A percentile compares a stretch with the other conserved stretches of the same genome.
These are phyloP conservation scores for Pichia kluyveri DNA, from an alignment of 805 yeast species.

Conservation along the genomic window DNA sequence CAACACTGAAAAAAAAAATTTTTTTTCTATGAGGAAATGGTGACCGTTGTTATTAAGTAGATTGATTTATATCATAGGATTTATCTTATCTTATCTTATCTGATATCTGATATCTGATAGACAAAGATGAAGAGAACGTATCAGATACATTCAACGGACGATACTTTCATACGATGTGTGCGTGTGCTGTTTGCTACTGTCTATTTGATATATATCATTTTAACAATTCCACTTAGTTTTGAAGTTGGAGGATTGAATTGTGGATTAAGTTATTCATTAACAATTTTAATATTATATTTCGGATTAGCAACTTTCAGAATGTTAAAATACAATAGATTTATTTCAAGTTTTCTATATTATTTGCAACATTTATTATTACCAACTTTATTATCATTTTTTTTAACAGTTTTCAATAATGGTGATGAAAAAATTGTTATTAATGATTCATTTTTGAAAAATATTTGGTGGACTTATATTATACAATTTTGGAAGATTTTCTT, in stretches of 20 bases:
- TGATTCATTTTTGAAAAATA: conserved; percentile 11
- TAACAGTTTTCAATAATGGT: conserved; percentile 40
- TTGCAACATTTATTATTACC: conserved; percentile 80
- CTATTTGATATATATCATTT: conserved; percentile 58
- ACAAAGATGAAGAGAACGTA: not conserved
- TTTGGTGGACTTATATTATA: conserved; percentile 34
- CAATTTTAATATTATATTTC: conserved; percentile 64
- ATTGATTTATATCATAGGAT: too few species aligned
- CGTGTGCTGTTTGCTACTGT: conserved; percentile 42
- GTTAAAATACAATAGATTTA: conserved; percentile 35
- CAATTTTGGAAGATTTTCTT: conserved; percentile 65
- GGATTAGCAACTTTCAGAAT: conserved; percentile 65
- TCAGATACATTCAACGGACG: not conserved
- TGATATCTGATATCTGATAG: too few species aligned
- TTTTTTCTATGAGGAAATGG: too few species aligned
- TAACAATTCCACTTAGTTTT: conserved; percentile 87
- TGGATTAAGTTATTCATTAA: conserved; percentile 75
- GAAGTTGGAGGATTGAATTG: conserved; percentile 89
- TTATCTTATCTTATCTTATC: too few species aligned
- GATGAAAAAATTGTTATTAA: not conserved
- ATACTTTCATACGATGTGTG: conserved; percentile 6
- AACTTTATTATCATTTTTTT: conserved; percentile 60
- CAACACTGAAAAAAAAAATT: too few species aligned
- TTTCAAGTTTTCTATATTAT: conserved; percentile 51
- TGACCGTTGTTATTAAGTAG: too few species aligned